phyloP scores from a whole-genome alignment of 2,329 filamentous ascomycete genomes.

The Talaromyces pinophilus region DNA sequence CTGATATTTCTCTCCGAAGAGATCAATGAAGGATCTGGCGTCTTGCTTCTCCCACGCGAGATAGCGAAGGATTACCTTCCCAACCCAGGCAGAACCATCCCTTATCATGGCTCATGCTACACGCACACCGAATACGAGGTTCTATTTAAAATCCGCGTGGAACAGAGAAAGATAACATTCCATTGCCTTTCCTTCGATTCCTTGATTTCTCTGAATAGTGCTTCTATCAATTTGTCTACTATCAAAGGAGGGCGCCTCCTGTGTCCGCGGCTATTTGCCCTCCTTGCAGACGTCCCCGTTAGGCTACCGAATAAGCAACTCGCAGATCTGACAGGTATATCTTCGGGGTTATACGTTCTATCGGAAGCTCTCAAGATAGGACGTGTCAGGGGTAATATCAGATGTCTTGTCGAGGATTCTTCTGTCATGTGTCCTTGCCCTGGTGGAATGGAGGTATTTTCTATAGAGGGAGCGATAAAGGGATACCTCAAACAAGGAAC shows the following conservation, averaged over 20 bases:
- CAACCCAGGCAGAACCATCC: not conserved
- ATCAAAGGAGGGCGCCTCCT: not conserved
- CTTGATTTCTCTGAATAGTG: not conserved
- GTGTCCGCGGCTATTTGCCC: not conserved
- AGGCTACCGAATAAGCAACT: not conserved
- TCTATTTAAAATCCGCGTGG: not conserved
- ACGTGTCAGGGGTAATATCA: not conserved
- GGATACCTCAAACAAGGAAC: conserved; percentile 1
- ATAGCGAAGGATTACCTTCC: not conserved
- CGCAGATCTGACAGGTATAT: conserved; percentile 9
- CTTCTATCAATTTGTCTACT: not conserved
- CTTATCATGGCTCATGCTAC: not conserved
- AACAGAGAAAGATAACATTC: not conserved
- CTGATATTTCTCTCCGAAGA: not conserved
- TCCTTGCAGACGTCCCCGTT: conserved; percentile 1
- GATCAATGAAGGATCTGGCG: not conserved
- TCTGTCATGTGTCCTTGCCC: not conserved
- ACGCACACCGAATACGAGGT: not conserved
- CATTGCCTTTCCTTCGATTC: not conserved
- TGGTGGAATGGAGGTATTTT: not conserved
- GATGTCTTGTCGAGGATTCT: not conserved
- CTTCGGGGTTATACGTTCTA: not conserved
- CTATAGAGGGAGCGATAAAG: not conserved
- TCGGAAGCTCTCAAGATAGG: not conserved
- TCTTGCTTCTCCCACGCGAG: not conserved